Percentiles rank a stretch among this genome's conserved stretches.
Conservation (phyloP, 2,329 filamentous ascomycete genomes). For the Ophiostoma fasciatum region DNA sequence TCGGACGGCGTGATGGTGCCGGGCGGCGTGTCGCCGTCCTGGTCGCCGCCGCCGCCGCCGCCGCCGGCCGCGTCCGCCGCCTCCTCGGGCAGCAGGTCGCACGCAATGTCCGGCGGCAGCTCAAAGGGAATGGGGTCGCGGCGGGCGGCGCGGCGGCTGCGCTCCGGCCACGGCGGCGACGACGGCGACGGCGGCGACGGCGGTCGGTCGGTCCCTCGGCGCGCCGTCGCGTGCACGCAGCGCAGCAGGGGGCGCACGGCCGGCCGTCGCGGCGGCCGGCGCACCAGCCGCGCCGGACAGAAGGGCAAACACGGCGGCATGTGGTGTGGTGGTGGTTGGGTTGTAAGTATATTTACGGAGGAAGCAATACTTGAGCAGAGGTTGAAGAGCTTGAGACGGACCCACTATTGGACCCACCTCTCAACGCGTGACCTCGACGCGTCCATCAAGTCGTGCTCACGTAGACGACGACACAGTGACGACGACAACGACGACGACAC, state of each 20-base stretch:
- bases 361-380: no score
- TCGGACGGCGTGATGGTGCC: constrained; percentile 45
- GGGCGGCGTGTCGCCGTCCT: constrained; percentile 4
- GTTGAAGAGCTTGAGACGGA: no score
- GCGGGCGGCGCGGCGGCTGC: not conserved
- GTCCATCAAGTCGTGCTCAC: no score
- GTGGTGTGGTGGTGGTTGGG: not conserved
- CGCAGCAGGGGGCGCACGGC: constrained; percentile 15
- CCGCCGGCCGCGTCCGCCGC: constrained; percentile 13
- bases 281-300: constrained; percentile 55
- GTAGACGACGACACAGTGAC: no score
- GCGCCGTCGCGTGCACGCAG: constrained; percentile 14
- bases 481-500: no score
- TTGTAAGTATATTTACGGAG: no score
- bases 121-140: constrained; percentile 37
- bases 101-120: constrained; percentile 22
- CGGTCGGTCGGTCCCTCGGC: not conserved
- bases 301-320: constrained; percentile 47
- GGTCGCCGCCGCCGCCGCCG: not conserved
- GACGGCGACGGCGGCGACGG: no score
- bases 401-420: no score
- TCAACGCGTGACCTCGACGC: no score
- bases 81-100: constrained; percentile 12
- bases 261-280: constrained; percentile 18
- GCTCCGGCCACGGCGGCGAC: no score